Evolutionary conservation across 805 yeast species (phyloP).

Genomic region (Zygosaccharomyces bisporus): DNA sequence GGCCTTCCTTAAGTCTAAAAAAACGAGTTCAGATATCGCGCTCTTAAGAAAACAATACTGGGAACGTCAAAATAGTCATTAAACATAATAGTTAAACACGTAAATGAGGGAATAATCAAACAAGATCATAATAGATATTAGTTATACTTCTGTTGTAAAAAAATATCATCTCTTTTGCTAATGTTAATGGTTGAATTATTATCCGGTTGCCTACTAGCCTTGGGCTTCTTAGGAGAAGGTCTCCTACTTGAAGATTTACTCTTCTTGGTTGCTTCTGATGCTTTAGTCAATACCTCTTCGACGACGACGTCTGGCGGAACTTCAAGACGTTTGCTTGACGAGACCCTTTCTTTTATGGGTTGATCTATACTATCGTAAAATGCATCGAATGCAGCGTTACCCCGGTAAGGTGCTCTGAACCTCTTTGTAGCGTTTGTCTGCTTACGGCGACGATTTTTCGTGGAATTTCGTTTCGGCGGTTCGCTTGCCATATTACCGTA

Average conservation of each 20-base stretch:
- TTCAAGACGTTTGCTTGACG: slow-evolving; percentile 4
- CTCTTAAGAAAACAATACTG: slow-evolving; percentile 4
- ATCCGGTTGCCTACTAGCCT: neutral
- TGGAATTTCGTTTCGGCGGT: neutral
- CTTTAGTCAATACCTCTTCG: slow-evolving; percentile 16
- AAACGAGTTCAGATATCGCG: slow-evolving; percentile 7
- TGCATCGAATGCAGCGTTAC: slow-evolving; percentile 17
- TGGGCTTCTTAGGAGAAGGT: neutral
- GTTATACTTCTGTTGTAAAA: neutral
- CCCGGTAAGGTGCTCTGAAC: slow-evolving; percentile 12
- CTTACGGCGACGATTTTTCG: neutral
- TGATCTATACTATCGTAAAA: slow-evolving; percentile 19
- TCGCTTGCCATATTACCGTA: neutral
- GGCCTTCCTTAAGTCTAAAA: slow-evolving; percentile 10
- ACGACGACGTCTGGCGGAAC: slow-evolving; percentile 17
- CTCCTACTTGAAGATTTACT: neutral
- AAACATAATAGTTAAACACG: neutral
- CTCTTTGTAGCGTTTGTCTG: neutral
- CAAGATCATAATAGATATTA: neutral
- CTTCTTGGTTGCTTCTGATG: neutral
- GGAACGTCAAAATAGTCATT: slow-evolving; percentile 8
- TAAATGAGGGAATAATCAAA: neutral
- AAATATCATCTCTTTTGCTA: neutral
- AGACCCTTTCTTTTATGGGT: slow-evolving; percentile 10
- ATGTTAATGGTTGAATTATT: neutral